These are phyloP conservation scores for Boeremia lycopersici DNA, from an alignment of 2,329 filamentous ascomycete species.

Conservation along the genomic window DNA sequence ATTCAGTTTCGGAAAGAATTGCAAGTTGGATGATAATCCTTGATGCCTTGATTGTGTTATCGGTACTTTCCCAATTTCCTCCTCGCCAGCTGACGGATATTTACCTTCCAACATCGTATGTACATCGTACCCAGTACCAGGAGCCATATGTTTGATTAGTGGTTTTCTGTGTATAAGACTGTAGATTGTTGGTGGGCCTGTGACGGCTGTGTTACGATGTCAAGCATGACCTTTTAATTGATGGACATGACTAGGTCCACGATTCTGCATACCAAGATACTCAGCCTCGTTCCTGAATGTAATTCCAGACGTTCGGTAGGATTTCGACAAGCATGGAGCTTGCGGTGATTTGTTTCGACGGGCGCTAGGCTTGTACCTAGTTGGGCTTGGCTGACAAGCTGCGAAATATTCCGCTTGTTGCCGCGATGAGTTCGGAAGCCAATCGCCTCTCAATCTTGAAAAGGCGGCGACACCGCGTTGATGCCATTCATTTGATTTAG, in stretches of 20 bases:
- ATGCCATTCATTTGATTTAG: not conserved
- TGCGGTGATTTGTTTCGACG: not conserved
- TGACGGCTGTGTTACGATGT: not conserved
- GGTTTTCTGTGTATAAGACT: not conserved
- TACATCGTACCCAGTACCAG: not conserved
- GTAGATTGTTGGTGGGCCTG: not conserved
- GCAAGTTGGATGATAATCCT: not conserved
- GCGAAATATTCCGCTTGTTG: not conserved
- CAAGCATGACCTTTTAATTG: not conserved
- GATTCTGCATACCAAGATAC: not conserved
- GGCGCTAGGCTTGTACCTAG: not conserved
- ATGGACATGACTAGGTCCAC: not conserved
- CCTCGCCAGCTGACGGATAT: not conserved
- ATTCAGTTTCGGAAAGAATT: not conserved
- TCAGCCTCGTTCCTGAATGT: not conserved
- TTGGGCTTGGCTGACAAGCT: slow-evolving; percentile 1
- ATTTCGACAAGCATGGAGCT: not conserved
- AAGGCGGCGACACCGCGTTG: no score
- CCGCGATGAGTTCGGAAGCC: not conserved
- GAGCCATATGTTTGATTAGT: not conserved
- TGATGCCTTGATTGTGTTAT: not conserved
- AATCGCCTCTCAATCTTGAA: not conserved
- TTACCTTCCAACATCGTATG: no score
- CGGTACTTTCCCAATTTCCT: not conserved
- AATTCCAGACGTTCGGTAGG: not conserved